phyloP scores from a whole-genome alignment of 768 basidiomycete genomes.

The Leucosporidium creatinivorum region DNA sequence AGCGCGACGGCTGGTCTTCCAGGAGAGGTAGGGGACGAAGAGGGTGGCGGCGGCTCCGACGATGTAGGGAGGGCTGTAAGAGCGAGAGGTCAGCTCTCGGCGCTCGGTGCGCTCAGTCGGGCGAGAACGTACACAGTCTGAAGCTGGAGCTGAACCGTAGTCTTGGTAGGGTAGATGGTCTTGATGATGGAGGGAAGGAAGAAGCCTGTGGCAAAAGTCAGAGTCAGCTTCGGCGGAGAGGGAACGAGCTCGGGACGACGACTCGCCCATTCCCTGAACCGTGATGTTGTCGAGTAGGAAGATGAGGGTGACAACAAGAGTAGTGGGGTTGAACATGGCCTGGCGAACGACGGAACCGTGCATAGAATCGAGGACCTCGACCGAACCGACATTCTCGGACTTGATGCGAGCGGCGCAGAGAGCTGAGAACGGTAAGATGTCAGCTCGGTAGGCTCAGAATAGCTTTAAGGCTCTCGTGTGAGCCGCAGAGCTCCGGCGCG shows the following conservation, averaged over 20 bases:
- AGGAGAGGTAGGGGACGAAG: conserved; percentile 28
- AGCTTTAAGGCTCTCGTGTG: no score
- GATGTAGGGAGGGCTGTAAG: conserved; percentile 24
- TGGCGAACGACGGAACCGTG: no score
- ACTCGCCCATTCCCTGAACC: conserved; percentile 14
- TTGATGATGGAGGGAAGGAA: conserved; percentile 34
- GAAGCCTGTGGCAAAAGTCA: neutral
- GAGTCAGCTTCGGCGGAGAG: neutral
- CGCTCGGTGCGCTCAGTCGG: no score
- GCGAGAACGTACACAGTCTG: conserved; percentile 26
- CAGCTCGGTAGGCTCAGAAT: no score
- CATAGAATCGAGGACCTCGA: conserved; percentile 32
- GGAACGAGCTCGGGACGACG: neutral
- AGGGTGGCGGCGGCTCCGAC: conserved; percentile 31
- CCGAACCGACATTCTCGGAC: conserved; percentile 34
- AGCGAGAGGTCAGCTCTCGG: neutral
- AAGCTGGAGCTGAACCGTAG: conserved; percentile 29
- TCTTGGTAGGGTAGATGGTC: conserved; percentile 34
- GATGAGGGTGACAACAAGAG: conserved; percentile 26
- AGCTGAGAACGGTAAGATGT: neutral
- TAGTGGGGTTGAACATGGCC: conserved; percentile 19
- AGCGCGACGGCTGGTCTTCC: conserved; percentile 27
- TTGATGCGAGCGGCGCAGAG: conserved; percentile 33
- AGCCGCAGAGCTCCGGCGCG: no score
- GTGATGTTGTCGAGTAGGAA: conserved; percentile 38